Percentiles rank a stretch among this genome's conserved stretches.
These are phyloP conservation scores for Zhuliangozyma parablackwelliae DNA, from an alignment of 1,139 yeast genomes.

Conservation along the genomic window DNA sequence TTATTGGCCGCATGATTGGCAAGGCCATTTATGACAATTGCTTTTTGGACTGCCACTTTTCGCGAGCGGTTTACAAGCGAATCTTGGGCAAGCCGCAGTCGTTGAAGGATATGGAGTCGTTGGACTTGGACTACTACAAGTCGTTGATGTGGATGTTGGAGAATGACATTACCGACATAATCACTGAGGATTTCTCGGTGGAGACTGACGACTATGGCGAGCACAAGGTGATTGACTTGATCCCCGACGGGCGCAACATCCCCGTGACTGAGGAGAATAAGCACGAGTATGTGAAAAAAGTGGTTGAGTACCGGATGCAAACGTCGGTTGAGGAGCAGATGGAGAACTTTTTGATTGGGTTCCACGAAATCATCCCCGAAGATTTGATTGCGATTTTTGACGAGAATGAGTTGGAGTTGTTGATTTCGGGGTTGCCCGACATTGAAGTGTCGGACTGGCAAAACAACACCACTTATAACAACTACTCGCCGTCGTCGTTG, in stretches of 20 bases:
- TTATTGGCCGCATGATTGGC: conserved; percentile 91
- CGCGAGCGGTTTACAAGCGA: conserved; percentile 89
- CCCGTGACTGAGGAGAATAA: conserved; percentile 90
- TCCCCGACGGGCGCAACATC: conserved; percentile 77
- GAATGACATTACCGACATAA: conserved; percentile 92
- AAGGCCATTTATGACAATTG: conserved; percentile 89
- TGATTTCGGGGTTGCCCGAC: conserved; percentile 93
- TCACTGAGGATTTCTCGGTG: conserved; percentile 92
- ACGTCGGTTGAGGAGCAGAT: conserved; percentile 84
- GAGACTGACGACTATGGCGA: conserved; percentile 95
- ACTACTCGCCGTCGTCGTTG: conserved; percentile 78
- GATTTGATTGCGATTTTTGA: conserved; percentile 85
- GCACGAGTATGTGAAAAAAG: conserved; percentile 77
- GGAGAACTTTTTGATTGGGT: conserved; percentile 80
- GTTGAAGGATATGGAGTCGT: conserved; percentile 89
- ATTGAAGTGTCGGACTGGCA: conserved; percentile 97
- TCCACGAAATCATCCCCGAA: conserved; percentile 88
- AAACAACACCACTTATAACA: conserved; percentile 74
- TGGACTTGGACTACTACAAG: conserved; percentile 89
- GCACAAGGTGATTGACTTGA: conserved; percentile 71
- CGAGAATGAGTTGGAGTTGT: conserved; percentile 89
- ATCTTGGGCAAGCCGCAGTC: conserved; percentile 79
- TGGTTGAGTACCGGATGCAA: conserved; percentile 83
- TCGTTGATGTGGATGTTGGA: conserved; percentile 95
- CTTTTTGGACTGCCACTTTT: conserved; percentile 90